Evolutionary conservation across 2,329 filamentous ascomycete species (phyloP).

Genomic region (Xenoacremonium recifei): DNA sequence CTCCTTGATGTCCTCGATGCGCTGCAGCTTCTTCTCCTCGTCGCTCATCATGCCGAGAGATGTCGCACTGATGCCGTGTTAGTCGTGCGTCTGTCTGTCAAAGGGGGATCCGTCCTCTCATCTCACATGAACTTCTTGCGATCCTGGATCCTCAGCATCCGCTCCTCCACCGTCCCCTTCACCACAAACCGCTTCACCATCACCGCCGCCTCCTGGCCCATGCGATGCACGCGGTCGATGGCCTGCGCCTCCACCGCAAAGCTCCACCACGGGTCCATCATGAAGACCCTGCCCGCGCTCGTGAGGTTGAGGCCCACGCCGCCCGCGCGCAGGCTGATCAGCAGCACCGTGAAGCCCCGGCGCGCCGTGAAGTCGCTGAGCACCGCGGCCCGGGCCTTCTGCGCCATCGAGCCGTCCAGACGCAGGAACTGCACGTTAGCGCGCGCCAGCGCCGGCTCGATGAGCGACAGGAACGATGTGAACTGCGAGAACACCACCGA

Average conservation of each 20-base stretch:
- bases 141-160: slow-evolving; percentile 92
- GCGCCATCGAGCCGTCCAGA: slow-evolving; percentile 86
- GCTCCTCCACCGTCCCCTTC: slow-evolving; percentile 86
- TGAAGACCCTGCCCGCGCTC: slow-evolving; percentile 83
- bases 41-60: slow-evolving; percentile 93
- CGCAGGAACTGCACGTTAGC: slow-evolving; percentile 78
- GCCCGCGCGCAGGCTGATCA: slow-evolving; percentile 84
- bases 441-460: slow-evolving; percentile 73
- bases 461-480: slow-evolving; percentile 90
- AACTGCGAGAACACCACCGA: slow-evolving; percentile 97
- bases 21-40: slow-evolving; percentile 85
- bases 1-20: slow-evolving; percentile 93
- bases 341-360: slow-evolving; percentile 66
- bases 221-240: slow-evolving; percentile 94
- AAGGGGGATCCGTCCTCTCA: too few species aligned
- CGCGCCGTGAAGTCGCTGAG: slow-evolving; percentile 66
- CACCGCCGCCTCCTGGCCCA: slow-evolving; percentile 89
- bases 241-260: slow-evolving; percentile 96
- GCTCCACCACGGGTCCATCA: slow-evolving; percentile 99
- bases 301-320: slow-evolving; percentile 94
- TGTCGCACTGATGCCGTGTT: slow-evolving; percentile 63
- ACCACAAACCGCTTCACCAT: slow-evolving; percentile 87
- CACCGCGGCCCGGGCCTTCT: slow-evolving; percentile 78
- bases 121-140: slow-evolving; percentile 93
- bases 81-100: slow-evolving; percentile 6